Conservation (phyloP, 2,329 filamentous ascomycete species). For the Aspergillus texensis region DNA sequence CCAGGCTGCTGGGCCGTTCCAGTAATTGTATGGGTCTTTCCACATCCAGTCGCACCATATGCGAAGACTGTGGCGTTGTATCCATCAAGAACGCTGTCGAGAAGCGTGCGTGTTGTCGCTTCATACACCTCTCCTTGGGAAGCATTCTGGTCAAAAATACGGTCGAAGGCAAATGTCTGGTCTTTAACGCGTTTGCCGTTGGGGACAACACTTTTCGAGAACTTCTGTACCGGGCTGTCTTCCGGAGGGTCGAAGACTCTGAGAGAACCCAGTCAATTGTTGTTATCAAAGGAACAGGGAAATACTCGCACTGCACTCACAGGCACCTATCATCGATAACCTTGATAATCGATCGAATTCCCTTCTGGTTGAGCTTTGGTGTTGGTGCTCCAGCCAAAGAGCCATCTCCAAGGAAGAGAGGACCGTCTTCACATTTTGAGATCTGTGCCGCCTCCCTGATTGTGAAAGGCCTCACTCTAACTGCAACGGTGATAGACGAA, state of each 20-base stretch:
- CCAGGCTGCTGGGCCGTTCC: slow-evolving; percentile 90
- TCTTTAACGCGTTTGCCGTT: slow-evolving; percentile 93
- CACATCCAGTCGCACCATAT: slow-evolving; percentile 95
- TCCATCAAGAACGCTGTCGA: slow-evolving; percentile 93
- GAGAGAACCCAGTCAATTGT: slow-evolving; percentile 18
- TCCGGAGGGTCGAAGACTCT: slow-evolving; percentile 98
- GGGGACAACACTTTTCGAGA: slow-evolving; percentile 78
- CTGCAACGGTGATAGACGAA: slow-evolving; percentile 55
- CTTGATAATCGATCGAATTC: slow-evolving; percentile 89
- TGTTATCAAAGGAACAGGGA: not conserved
- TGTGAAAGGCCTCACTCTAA: slow-evolving; percentile 68
- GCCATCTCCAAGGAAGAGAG: slow-evolving; percentile 93
- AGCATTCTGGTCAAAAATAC: slow-evolving; percentile 94
- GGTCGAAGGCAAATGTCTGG: slow-evolving; percentile 95
- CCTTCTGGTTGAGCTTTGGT: slow-evolving; percentile 82
- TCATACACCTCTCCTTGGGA: slow-evolving; percentile 94
- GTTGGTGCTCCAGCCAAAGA: slow-evolving; percentile 85
- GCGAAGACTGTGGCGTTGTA: slow-evolving; percentile 99
- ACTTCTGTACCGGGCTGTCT: slow-evolving; percentile 86
- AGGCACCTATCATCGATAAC: slow-evolving; percentile 94
- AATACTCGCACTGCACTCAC: slow-evolving; percentile 57
- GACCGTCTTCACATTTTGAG: slow-evolving; percentile 74
- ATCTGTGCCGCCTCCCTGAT: slow-evolving; percentile 95
- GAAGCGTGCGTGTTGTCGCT: slow-evolving; percentile 81
- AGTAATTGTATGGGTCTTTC: slow-evolving; percentile 97